Base-by-base conservation (phyloP, 495 filamentous ascomycete species). In the Penicillium robsamsonii region DNA sequence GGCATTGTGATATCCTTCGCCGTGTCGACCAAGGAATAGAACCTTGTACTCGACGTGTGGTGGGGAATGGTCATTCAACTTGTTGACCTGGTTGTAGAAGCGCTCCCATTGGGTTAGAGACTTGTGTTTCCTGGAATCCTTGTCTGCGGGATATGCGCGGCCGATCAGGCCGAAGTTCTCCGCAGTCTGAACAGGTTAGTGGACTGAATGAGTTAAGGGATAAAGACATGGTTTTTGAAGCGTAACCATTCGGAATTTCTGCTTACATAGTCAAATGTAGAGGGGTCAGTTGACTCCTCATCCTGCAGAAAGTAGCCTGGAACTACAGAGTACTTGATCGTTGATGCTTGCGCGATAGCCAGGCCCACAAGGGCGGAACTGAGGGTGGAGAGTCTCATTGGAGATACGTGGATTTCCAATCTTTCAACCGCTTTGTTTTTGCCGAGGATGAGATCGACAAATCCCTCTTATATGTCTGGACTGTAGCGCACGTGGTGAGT, bases 271-370 rank as follows among this genome's bases (percentile, higher is more conserved):
- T 89, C 84, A 67, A 90, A 91, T 1, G 75, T 81, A 12, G 71
- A 70, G 1, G 83, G 61, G 63, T 88, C 76, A 2, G 88, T 91
- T 9, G 75, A 67, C 1, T 73, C 72, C 46, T 88, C 78, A 69
- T 91, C 87, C 67, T 92, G 88, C 15, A 81, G 68, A 64, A 91
- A 91, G 65, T 84, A 88, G 2, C 85, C 88, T 6, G 81, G 74
- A 12, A 90, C 81, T 5, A 82, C 83, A 3, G 80, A 79, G 63
- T 90, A 90, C 47, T 83, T 77, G 46, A 87, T 73, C 40, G 61
- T 62, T 0, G 63, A 51, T 2, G 68, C 68, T 8, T 65, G 59
- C 2, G 58, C 67, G 18, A 62, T 55, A 42, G 60, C 55, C 15
- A 70, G 58, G 31, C 58, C 67, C 37, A 70, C 30, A 25, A 68